Conservation (phyloP, 495 filamentous ascomycete species). For the Neurospora sp. region DNA sequence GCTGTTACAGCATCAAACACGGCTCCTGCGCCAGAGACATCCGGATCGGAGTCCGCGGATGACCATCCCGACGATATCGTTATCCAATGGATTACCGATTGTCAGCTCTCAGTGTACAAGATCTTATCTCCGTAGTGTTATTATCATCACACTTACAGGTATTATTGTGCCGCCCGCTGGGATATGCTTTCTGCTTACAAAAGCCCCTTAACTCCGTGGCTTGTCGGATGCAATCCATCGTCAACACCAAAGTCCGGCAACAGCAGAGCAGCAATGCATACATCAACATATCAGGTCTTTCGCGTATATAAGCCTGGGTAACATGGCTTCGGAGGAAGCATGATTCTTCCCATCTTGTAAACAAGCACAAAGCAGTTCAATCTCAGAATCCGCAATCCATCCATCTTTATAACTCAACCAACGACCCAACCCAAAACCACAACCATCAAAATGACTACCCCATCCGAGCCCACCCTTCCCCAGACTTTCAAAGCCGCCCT, state of each 20-base stretch:
- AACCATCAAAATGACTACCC: not conserved
- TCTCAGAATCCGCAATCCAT: too few relatives aligned
- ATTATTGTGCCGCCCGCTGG: not conserved
- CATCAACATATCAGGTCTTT: not conserved
- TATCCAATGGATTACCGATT: not conserved
- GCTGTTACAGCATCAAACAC: not conserved
- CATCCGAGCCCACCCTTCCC: conserved; percentile 19
- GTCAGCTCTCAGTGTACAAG: not conserved
- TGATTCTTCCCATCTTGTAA: not conserved
- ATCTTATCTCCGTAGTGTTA: not conserved
- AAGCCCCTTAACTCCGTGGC: not conserved
- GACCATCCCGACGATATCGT: not conserved
- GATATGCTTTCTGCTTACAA: not conserved
- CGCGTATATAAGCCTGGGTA: not conserved
- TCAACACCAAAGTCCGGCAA: not conserved
- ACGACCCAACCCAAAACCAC: not conserved
- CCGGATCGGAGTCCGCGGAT: not conserved
- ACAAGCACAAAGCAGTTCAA: not conserved
- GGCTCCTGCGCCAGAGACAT: not conserved
- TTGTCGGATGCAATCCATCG: not conserved
- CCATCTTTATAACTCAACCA: not conserved
- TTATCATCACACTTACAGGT: not conserved
- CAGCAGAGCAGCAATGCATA: not conserved
- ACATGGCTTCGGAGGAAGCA: too few relatives aligned
- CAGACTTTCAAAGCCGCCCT: conserved; percentile 41